Base-by-base conservation (phyloP, 2,329 filamentous ascomycete genomes). In the Aspergillus sp. region DNA sequence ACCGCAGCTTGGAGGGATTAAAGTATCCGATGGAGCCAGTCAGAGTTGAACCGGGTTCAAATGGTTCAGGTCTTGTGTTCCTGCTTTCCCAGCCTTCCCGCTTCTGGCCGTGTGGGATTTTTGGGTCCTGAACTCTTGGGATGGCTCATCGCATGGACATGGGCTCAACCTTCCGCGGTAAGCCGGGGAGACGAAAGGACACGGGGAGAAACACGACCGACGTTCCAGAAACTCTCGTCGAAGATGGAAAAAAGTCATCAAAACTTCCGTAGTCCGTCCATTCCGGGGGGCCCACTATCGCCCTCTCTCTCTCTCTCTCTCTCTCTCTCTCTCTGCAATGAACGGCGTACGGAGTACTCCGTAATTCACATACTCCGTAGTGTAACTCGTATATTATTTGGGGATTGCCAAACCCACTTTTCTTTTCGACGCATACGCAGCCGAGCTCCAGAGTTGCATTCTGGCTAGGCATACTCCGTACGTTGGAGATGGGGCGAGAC, bases 1-100 rank as follows among this genome's bases (percentile, higher is more conserved):
- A 63, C 63, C 59, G 62, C 59, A 65, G 63, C 63, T 65, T 65
- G 63, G 61, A 63, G 61, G 57, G 56, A 65, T 61, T 65, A 65
- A 65, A 63, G 63, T 65, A 63, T 57, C 57, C 60, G 57, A 58
- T 55, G 56, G 56, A 52, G 49, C 52, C 52, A 51, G 56, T 58
- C 56, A 54, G 45, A 18, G 31, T 51, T 52, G 42, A 36, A 22
- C 31, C 55, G 55, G n/a, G 16, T 39, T n/a, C 36, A 14, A 52
- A 52, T 52, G 47, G 20, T 22, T 14, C 49, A 18, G 49, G 55
- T 52, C 36, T 39, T 54, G 54, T 52, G 54, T 49, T 56, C 57
- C 49, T 46, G 49, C 49, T 59, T 42, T 42, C 53, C 49, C 46
- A 51, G 55, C 45, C 42, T 56, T 18, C 16, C 26, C 22, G 18